phyloP scores from a whole-genome alignment of 805 yeast species.

The Kockiozyma suomiensis region DNA sequence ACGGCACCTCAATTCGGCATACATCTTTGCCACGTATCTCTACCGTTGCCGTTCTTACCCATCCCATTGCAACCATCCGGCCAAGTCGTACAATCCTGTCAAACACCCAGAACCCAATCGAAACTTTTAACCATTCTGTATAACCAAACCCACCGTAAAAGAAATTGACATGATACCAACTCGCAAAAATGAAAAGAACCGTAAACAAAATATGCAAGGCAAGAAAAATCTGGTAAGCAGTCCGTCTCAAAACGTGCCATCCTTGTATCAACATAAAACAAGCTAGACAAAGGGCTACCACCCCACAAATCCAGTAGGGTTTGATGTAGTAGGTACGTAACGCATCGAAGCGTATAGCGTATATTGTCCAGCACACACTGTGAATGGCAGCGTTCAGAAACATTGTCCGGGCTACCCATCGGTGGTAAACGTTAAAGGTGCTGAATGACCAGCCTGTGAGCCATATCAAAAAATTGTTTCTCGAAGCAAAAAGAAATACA shows the following conservation, averaged over 20 bases:
- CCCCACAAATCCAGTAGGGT: conserved; percentile 41
- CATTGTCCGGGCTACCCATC: conserved; percentile 60
- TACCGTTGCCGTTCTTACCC: background rate
- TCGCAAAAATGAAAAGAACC: conserved; percentile 53
- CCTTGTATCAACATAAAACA: conserved; percentile 54
- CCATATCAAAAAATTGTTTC: conserved; percentile 68
- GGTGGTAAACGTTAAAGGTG: conserved; percentile 65
- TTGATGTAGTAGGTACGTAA: conserved; percentile 7
- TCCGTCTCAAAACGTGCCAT: conserved; percentile 53
- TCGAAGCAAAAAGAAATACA: conserved; percentile 64
- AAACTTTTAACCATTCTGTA: conserved; percentile 55
- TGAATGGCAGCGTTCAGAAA: conserved; percentile 57
- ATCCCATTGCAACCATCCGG: conserved; percentile 47
- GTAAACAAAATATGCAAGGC: conserved; percentile 60
- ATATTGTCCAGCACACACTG: conserved; percentile 57
- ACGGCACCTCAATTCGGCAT: background rate
- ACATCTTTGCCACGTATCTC: background rate
- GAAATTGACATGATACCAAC: conserved; percentile 56
- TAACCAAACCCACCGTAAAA: conserved; percentile 47
- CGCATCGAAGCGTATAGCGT: conserved; percentile 23
- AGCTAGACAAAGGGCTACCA: conserved; percentile 45
- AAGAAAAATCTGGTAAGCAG: conserved; percentile 62
- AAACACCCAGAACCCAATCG: conserved; percentile 68
- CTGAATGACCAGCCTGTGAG: conserved; percentile 65
- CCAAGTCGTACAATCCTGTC: conserved; percentile 63